phyloP scores from a whole-genome alignment of 257 asterid genomes.

The Salvia miltiorrhiza region DNA sequence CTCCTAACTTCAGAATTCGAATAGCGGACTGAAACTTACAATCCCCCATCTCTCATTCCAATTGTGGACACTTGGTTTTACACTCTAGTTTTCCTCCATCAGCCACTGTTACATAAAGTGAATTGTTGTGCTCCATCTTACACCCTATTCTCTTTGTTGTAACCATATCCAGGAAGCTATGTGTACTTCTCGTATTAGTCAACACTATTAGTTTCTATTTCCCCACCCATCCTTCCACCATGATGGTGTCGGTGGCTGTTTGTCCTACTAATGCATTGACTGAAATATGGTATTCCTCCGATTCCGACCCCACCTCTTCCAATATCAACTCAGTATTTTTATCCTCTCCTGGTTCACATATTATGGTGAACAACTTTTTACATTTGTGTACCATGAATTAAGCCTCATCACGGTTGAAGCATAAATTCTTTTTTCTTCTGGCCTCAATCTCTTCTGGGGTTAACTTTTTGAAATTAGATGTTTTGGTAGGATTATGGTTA shows the following conservation, averaged over 20 bases:
- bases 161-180: neutral
- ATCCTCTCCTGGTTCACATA: neutral
- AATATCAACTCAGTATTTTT: neutral
- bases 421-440: neutral
- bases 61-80: neutral
- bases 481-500: neutral
- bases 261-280: neutral
- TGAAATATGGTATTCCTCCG: neutral
- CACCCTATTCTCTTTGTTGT: neutral
- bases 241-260: neutral
- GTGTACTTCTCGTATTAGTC: neutral
- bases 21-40: neutral
- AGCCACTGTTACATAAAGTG: neutral
- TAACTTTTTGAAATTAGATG: neutral
- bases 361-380: too few relatives aligned
- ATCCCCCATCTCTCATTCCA: neutral
- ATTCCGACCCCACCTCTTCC: neutral
- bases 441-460: neutral
- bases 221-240: neutral
- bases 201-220: neutral
- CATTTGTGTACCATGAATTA: neutral
- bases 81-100: neutral
- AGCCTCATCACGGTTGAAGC: neutral
- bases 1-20: neutral
- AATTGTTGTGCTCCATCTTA: neutral